Base-by-base conservation (phyloP, 2,329 filamentous ascomycete species). In the Colletotrichum ledebouriae region DNA sequence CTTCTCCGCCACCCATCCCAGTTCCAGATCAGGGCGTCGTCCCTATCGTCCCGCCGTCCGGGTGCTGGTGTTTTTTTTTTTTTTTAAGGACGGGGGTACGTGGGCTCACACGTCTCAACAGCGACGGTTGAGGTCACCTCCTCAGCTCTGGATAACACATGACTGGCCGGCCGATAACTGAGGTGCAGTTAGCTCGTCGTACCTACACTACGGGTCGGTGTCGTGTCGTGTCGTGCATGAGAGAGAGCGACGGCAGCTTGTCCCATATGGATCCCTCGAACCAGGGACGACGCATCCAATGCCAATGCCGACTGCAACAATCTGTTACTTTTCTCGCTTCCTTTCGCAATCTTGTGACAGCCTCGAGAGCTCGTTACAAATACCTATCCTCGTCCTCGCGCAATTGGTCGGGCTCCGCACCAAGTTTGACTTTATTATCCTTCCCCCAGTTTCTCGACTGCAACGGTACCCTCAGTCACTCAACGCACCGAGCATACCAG, bases 291-390 rank as follows among this genome's bases (percentile, higher is more conserved):
- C 34, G 59, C 61, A 56, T 55, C 39, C 62, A 47, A 66, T 56
- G 61, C 39, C 62, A 41, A 66, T 56, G 61, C 62, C 61, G 56
- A 69, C 62, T 17, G 56, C 62, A 56, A 66, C 56, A 60, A 55
- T 59, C 17, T 58, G 41, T 60, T 42, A 60, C 22, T 22, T 41
- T 17, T 46, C 56, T 61, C 47, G n/a, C 33, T 59, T 33, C 39
- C 47, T 52, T 57, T 63, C 20, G 37, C 46, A 39, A 63, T 67
- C 64, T 67, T 65, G 53, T 68, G 65, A 68, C 65, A 59, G 41
- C 53, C 53, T 68, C 65, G 41, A 59, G 49, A 13, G 17, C 33
- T 34, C 61, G 61, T 65, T 68, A 68, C 65, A 68, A 68, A 68
- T 65, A 68, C 55, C 60, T 53, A 58, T 44, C 53, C 59, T 59